Base-by-base conservation (phyloP, 2,329 filamentous ascomycete species). In the Ceratocystis smalleyi region DNA sequence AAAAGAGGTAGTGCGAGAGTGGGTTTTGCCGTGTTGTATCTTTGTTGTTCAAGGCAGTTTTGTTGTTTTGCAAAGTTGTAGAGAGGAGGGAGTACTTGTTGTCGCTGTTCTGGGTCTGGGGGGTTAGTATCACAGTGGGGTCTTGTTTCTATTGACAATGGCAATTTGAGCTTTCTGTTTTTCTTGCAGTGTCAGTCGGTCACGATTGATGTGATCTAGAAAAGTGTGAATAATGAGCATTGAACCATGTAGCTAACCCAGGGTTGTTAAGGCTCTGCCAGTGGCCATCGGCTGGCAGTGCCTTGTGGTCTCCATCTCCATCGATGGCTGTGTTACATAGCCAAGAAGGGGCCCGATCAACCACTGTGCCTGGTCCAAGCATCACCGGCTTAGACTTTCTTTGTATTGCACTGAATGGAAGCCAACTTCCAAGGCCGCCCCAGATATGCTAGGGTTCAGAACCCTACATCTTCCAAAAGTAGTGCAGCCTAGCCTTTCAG, bases 91-190 rank as follows among this genome's bases (percentile, higher is more conserved):
- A 40, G 35, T 40, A 40, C 10, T 12, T 40, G 35, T 32, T 61
- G 62, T 63, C 24, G 51, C 60, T 49, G 35, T 62, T 47, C 22
- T 57, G 32, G 64, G 61, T 43, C 22, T 57, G 30, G 8, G 17
- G 15, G 19, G n/a, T 54, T 54, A 54, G 49, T 30, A 30, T 54
- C 49, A 54, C 24, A 57, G 54, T 43, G 60, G 49, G 35, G 24
- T 51, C 43, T 65, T 59, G 60, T 68, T 67, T 63, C n/a, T 35
- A 66, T 55, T 65, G 62, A 32, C 17, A 32, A 22, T 35, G 10
- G 61, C 27, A 43, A 32, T 61, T 43, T 61, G 19, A 43, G 59
- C 17, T 45, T 24, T 15, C 30, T 30, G 17, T 61, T 60, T 43
- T 59, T 1, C 10, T 24, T 43, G 32, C 12, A 43, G 4, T 27